A percentile compares a stretch with the other conserved stretches of the same genome.
Conservation (phyloP, 345 rosid species). For the Erodium maritimum region DNA sequence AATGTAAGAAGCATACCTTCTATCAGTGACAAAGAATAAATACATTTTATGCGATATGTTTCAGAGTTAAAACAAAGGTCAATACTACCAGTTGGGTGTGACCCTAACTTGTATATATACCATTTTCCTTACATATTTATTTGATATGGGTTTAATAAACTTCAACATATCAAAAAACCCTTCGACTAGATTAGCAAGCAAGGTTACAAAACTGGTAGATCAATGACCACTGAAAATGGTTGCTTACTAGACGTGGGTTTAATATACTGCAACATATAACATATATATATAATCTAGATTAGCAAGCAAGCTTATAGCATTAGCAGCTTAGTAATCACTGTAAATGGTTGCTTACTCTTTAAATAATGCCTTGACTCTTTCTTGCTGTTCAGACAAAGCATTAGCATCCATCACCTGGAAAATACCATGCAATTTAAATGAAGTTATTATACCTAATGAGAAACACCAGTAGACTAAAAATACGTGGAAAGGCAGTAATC, state of each 20-base stretch:
- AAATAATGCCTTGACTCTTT: slow-evolving; percentile 27
- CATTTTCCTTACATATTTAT: too few relatives aligned
- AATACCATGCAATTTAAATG: neutral
- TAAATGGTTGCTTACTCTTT: slow-evolving; percentile 19
- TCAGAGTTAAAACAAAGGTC: too few relatives aligned
- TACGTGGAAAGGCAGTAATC: neutral
- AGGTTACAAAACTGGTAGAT: neutral
- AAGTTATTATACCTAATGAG: neutral
- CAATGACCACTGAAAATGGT: neutral
- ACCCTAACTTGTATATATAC: too few relatives aligned
- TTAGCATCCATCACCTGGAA: slow-evolving; percentile 26
- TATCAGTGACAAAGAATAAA: neutral
- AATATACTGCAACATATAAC: too few relatives aligned
- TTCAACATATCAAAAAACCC: too few relatives aligned
- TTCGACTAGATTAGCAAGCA: too few relatives aligned
- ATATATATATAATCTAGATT: too few relatives aligned
- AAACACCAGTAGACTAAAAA: neutral
- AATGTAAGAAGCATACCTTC: neutral
- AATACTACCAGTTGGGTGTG: too few relatives aligned
- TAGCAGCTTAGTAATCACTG: neutral
- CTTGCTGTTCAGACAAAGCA: slow-evolving; percentile 30
- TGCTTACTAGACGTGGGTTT: too few relatives aligned
- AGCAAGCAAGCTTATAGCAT: neutral
- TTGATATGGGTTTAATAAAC: too few relatives aligned
- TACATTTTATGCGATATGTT: too few relatives aligned